Evolutionary conservation across 73 alveolate genomes (phyloP).

Genomic region (Uronychia binucleata): DNA sequence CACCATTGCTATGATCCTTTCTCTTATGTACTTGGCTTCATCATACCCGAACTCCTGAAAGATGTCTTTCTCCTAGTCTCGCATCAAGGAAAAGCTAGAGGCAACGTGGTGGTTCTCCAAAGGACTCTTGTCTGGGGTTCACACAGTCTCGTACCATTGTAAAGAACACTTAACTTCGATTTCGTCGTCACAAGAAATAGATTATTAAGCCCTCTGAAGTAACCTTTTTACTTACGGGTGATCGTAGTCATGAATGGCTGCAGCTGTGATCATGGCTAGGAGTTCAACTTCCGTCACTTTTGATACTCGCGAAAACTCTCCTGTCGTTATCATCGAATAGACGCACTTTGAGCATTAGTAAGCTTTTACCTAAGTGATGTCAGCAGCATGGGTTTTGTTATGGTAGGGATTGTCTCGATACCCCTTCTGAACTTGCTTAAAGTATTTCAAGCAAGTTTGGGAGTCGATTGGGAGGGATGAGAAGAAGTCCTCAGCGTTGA

Average conservation of each 20-base stretch:
- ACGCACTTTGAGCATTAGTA: conserved; percentile 39
- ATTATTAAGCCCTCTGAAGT: conserved; percentile 77
- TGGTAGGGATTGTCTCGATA: conserved; percentile 50
- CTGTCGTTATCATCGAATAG: conserved; percentile 31
- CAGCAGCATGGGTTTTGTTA: conserved; percentile 80
- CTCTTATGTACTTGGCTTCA: conserved; percentile 61
- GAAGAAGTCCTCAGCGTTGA: background rate
- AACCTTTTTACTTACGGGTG: conserved; percentile 60
- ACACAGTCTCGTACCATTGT: conserved; percentile 62
- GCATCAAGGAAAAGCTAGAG: conserved; percentile 15
- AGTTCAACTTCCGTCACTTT: conserved; percentile 57
- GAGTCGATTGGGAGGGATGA: conserved; percentile 1
- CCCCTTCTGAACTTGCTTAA: background rate
- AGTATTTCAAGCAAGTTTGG: background rate
- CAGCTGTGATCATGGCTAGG: conserved; percentile 49
- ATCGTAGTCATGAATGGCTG: conserved; percentile 79
- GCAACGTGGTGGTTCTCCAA: conserved; percentile 58
- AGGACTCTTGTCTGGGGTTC: conserved; percentile 60
- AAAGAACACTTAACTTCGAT: conserved; percentile 66
- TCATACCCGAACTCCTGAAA: conserved; percentile 22
- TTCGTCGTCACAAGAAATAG: conserved; percentile 63
- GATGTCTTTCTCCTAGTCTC: conserved; percentile 48
- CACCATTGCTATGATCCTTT: conserved; percentile 62
- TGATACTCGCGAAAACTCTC: conserved; percentile 56
- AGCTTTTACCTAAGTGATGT: conserved; percentile 45